These are phyloP conservation scores for Melanogaster broomeanus DNA, from an alignment of 768 basidiomycete genomes.

Conservation along the genomic window DNA sequence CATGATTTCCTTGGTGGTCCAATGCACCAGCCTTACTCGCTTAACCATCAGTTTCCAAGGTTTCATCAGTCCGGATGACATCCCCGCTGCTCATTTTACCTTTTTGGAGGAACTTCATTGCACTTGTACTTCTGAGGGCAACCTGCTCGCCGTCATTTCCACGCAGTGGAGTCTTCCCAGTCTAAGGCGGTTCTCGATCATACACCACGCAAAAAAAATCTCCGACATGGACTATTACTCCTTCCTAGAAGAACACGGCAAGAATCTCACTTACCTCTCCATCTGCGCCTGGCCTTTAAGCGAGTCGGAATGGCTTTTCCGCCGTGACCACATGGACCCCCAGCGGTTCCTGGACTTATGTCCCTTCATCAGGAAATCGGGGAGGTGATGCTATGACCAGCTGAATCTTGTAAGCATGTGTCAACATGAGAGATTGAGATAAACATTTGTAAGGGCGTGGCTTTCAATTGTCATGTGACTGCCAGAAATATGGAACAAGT, in stretches of 20 bases:
- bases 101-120: background rate
- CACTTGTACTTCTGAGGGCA: too few relatives aligned
- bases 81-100: background rate
- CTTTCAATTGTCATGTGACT: too few relatives aligned
- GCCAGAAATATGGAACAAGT: too few relatives aligned
- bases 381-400: too few relatives aligned
- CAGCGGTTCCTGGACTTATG: too few relatives aligned
- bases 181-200: background rate
- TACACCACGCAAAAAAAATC: background rate
- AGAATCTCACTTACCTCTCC: background rate
- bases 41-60: background rate
- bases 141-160: background rate
- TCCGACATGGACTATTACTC: background rate
- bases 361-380: too few relatives aligned
- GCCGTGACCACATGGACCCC: too few relatives aligned
- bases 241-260: background rate
- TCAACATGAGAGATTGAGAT: too few relatives aligned
- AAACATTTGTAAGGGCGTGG: too few relatives aligned
- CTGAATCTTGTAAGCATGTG: too few relatives aligned
- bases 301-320: too few relatives aligned
- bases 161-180: background rate
- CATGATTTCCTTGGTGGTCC: background rate
- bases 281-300: background rate
- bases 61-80: background rate
- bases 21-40: background rate